Base-by-base conservation (phyloP, 2,329 filamentous ascomycete genomes). In the Canariomyces notabilis region DNA sequence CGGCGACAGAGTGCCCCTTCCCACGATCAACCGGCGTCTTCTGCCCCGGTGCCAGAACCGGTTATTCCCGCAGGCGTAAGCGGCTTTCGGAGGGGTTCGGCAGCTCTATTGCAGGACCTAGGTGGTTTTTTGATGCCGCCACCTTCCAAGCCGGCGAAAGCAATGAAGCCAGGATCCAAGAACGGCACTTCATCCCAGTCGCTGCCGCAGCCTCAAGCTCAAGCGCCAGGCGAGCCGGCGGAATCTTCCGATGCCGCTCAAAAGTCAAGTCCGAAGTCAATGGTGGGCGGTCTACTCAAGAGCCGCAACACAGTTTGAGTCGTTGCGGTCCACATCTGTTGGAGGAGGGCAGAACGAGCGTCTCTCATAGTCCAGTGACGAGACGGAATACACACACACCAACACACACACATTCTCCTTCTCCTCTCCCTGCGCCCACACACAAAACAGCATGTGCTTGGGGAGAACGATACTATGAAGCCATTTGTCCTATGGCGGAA, bases 81-180 rank as follows among this genome's bases (percentile, higher is more conserved):
- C 8, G 75, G 76, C 1, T 60, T 76, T 4, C 68, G 75, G 6
- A 65, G 76, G 35, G 79, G 79, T 3, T 82, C 78, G 2, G 70
- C 75, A 1, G 73, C 77, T 0, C 57, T 82, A n/a, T 62, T 83
- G 5, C 76, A 79, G 52, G 80, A 83, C 53, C 60, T 82, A 1
- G 74, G 77, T 7, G 78, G 75, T 1, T 64, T 80, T 14, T 59
- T 82, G 5, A 67, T 64, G 2, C 72, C 76, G 1, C 59, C 65
- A 21, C 62, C 44, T 9, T 56, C 61, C 6, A 66, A 57, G 16
- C 29, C 23, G 1, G 19, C 35, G 2, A 44, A 40, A 15, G 19
- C 34, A 9, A 55, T 47, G 42, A 32, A 26, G 31, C 9, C 44
- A 29, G 35, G 37, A 34, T 16, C 43, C 15, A 45, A 45, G 9